phyloP scores from a whole-genome alignment of 2,329 filamentous ascomycete genomes.

The Neopestalotiopsis rosae region DNA sequence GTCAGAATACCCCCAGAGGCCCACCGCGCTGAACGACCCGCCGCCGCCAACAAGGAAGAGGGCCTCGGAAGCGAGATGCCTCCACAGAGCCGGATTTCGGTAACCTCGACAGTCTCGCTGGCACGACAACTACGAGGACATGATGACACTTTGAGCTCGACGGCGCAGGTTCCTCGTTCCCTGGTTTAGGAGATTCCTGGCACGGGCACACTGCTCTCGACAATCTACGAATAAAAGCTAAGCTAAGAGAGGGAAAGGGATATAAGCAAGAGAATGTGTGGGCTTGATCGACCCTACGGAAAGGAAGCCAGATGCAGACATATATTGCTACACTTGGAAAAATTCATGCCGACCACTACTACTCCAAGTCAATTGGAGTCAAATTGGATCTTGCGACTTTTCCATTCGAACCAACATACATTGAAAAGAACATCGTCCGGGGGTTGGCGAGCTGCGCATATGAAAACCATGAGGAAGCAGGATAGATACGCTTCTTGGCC shows the following conservation, averaged over 20 bases:
- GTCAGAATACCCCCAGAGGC: constrained; percentile 12
- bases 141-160: constrained; percentile 10
- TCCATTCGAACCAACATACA: no score
- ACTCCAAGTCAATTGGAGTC: no score
- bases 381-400: no score
- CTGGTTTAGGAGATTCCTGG: constrained; percentile 6
- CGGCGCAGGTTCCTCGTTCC: constrained; percentile 6
- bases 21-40: constrained; percentile 6
- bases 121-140: constrained; percentile 8
- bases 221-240: neutral
- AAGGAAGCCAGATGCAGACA: neutral
- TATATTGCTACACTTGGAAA: no score
- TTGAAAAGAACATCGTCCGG: no score
- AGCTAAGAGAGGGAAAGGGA: neutral
- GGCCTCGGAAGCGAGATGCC: neutral
- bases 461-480: no score
- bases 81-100: constrained; percentile 1
- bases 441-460: no score
- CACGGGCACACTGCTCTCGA: neutral
- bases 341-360: no score
- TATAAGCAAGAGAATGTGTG: neutral
- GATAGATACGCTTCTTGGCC: no score
- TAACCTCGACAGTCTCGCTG: constrained; percentile 12
- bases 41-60: neutral
- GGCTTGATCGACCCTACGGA: neutral